Conservation (phyloP, 1,139 yeast species). For the Scheffersomyces illinoinensis region DNA sequence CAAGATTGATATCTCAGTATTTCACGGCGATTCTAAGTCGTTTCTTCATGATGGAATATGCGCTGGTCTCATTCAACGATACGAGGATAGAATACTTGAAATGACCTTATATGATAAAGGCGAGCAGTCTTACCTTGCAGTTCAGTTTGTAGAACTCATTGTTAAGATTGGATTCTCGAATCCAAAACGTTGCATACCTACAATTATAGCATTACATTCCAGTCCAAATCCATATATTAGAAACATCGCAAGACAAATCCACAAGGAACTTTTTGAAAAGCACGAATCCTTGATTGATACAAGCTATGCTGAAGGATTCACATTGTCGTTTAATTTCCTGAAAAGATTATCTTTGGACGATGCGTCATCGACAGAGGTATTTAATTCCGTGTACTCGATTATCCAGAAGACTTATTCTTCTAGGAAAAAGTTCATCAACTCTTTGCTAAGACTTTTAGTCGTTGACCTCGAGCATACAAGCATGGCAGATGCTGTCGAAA, state of each 20-base stretch:
- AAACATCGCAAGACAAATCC: slow-evolving; percentile 52
- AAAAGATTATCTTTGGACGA: slow-evolving; percentile 22
- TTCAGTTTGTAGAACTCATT: slow-evolving; percentile 55
- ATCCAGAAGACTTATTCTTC: slow-evolving; percentile 45
- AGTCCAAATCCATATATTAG: slow-evolving; percentile 48
- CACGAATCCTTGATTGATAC: slow-evolving; percentile 72
- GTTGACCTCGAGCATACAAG: slow-evolving; percentile 9
- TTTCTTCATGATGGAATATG: slow-evolving; percentile 69
- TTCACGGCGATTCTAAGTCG: slow-evolving; percentile 50
- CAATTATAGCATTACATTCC: slow-evolving; percentile 68
- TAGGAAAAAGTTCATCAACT: slow-evolving; percentile 43
- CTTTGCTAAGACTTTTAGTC: slow-evolving; percentile 27
- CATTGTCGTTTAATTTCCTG: slow-evolving; percentile 50
- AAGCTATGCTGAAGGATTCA: slow-evolving; percentile 65
- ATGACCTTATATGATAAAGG: slow-evolving; percentile 51
- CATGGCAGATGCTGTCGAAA: not conserved
- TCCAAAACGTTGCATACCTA: slow-evolving; percentile 68
- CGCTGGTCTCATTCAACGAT: slow-evolving; percentile 69
- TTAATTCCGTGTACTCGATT: slow-evolving; percentile 39
- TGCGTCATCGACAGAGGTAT: slow-evolving; percentile 12
- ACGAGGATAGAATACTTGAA: slow-evolving; percentile 46
- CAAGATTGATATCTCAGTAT: slow-evolving; percentile 47
- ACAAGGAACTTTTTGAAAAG: slow-evolving; percentile 56
- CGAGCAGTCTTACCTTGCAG: slow-evolving; percentile 47
- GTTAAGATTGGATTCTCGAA: slow-evolving; percentile 70